Percentiles rank a stretch among this genome's conserved stretches.
Evolutionary conservation across 192 early-diverging fungal genomes (phyloP).

Genomic region (Ambispora gerdemannii): DNA sequence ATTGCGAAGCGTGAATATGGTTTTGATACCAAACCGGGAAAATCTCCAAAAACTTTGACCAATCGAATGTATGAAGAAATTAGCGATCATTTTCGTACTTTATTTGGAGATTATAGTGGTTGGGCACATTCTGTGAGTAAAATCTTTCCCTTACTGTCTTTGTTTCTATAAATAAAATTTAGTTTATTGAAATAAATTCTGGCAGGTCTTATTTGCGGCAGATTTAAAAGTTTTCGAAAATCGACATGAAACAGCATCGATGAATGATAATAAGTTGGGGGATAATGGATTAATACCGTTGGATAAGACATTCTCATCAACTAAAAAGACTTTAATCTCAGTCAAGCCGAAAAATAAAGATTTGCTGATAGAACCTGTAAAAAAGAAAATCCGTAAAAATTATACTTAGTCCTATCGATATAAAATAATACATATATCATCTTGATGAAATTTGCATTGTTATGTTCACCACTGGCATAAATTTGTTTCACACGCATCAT

Average conservation of each 20-base stretch:
- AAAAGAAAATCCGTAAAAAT: background rate
- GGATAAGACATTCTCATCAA: background rate
- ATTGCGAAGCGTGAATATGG: slow-evolving; percentile 82
- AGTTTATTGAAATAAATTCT: background rate
- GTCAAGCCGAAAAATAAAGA: background rate
- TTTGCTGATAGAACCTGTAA: background rate
- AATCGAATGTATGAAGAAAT: slow-evolving; percentile 65
- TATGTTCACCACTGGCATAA: too few relatives aligned
- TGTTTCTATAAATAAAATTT: background rate
- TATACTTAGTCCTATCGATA: too few relatives aligned
- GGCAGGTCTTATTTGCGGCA: slow-evolving; percentile 16
- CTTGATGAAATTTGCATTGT: too few relatives aligned
- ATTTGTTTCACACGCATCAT: too few relatives aligned
- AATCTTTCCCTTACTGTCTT: background rate
- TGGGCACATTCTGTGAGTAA: slow-evolving; percentile 71
- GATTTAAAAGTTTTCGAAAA: slow-evolving; percentile 11
- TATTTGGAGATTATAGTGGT: slow-evolving; percentile 80
- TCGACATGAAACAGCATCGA: background rate
- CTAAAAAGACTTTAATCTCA: background rate
- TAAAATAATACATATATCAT: too few relatives aligned
- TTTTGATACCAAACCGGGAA: slow-evolving; percentile 45
- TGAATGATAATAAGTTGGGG: background rate
- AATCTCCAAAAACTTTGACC: slow-evolving; percentile 60
- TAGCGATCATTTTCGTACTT: slow-evolving; percentile 61
- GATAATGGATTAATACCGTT: too few relatives aligned